These are phyloP conservation scores for Microbotryum intermedium DNA, from an alignment of 1,284 basidiomycete genomes.

Conservation along the genomic window DNA sequence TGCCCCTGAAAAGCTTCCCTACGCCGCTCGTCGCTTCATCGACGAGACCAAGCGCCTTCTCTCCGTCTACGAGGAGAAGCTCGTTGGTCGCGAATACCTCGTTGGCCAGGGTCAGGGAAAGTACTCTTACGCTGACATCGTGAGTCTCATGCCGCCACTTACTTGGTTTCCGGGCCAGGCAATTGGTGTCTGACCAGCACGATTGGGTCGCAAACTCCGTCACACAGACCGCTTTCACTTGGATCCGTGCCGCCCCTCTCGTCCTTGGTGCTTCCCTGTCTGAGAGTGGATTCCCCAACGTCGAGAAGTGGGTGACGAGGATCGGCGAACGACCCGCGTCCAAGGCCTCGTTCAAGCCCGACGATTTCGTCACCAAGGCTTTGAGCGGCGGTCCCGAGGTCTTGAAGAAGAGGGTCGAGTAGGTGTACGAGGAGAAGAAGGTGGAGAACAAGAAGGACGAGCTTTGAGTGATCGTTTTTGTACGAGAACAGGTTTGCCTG, in stretches of 20 bases:
- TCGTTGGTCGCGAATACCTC: conserved; percentile 50
- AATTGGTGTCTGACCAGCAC: too few relatives aligned
- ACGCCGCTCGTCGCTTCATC: conserved; percentile 52
- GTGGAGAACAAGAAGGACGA: conserved; percentile 9
- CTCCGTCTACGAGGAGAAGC: conserved; percentile 61
- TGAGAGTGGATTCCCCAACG: conserved; percentile 46
- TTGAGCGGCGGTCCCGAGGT: conserved; percentile 12
- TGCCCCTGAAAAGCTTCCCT: conserved; percentile 48
- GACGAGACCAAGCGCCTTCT: conserved; percentile 71
- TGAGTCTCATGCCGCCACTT: conserved; percentile 40
- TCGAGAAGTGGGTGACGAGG: conserved; percentile 48
- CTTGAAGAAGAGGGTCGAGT: conserved; percentile 8
- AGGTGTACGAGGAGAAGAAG: conserved; percentile 11
- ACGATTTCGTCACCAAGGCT: conserved; percentile 8
- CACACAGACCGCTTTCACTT: conserved; percentile 10
- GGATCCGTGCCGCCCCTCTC: conserved; percentile 16
- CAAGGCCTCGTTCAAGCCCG: conserved; percentile 20
- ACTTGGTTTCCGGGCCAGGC: neutral
- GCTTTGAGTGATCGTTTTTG: neutral
- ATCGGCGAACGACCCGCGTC: conserved; percentile 44
- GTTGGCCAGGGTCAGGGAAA: conserved; percentile 58
- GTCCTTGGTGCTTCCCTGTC: conserved; percentile 12
- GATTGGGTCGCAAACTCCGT: too few relatives aligned
- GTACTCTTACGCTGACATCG: conserved; percentile 52
- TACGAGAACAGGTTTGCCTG: too few relatives aligned